A percentile compares a stretch with the other conserved stretches of the same genome.
These are phyloP conservation scores for Macrocybe sp. DNA, from an alignment of 1,284 basidiomycete genomes.

Conservation along the genomic window DNA sequence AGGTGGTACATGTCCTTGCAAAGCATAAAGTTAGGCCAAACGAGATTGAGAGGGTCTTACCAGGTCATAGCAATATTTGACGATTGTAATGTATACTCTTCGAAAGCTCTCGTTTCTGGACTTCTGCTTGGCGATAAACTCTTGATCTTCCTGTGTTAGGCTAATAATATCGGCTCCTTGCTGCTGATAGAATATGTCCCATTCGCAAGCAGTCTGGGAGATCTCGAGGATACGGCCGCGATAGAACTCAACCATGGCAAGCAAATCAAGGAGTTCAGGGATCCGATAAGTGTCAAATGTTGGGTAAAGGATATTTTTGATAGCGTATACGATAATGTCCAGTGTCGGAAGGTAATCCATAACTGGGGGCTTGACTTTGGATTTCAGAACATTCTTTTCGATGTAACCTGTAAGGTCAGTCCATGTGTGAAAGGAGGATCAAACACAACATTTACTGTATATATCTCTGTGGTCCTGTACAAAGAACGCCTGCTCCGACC, in stretches of 20 bases:
- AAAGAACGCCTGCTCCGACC: background rate
- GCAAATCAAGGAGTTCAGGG: conserved; percentile 35
- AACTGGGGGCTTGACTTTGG: conserved; percentile 14
- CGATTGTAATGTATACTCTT: conserved; percentile 29
- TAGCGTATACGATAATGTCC: conserved; percentile 29
- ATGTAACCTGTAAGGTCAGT: conserved; percentile 3
- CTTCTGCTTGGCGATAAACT: conserved; percentile 15
- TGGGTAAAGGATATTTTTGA: conserved; percentile 34
- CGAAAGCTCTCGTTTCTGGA: conserved; percentile 16
- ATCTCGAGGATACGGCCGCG: conserved; percentile 26
- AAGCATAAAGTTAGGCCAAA: conserved; percentile 4
- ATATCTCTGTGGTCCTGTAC: background rate
- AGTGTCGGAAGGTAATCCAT: conserved; percentile 25
- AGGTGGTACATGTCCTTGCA: conserved; percentile 34
- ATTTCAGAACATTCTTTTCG: conserved; percentile 16
- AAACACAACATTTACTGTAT: no score
- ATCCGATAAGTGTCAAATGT: conserved; percentile 27
- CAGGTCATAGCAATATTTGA: conserved; percentile 22
- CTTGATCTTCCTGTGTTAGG: conserved; percentile 15
- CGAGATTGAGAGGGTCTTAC: conserved; percentile 14
- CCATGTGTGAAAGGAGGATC: no score
- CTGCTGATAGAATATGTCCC: conserved; percentile 27
- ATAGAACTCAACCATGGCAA: conserved; percentile 36
- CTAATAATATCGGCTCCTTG: conserved; percentile 10
- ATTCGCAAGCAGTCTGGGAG: conserved; percentile 26